A percentile compares a stretch with the other conserved stretches of the same genome.
Evolutionary conservation across 2,329 filamentous ascomycete species (phyloP).

Genomic region (Exserohilum turcica): DNA sequence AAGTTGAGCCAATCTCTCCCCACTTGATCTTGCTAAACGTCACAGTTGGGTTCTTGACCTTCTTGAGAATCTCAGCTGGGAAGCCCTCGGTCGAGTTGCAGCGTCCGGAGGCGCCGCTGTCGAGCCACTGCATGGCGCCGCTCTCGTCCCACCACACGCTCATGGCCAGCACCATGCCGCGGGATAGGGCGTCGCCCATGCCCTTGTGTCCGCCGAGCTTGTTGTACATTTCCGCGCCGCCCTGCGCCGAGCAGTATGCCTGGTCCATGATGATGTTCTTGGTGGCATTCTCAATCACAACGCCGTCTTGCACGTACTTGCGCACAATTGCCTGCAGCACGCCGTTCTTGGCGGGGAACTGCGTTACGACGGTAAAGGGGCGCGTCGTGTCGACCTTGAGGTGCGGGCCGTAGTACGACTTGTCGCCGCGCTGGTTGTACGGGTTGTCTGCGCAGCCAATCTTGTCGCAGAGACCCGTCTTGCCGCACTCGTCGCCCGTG

Average conservation of each 20-base stretch:
- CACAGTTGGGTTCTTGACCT: constrained; percentile 57
- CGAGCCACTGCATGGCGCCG: constrained; percentile 64
- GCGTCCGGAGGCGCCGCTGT: constrained; percentile 58
- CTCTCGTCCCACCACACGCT: constrained; percentile 62
- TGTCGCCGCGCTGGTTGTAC: constrained; percentile 30
- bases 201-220: constrained; percentile 51
- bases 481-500: constrained; percentile 49
- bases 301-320: constrained; percentile 68
- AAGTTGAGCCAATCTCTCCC: constrained; percentile 65
- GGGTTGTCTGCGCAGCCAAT: constrained; percentile 45
- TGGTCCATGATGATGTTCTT: constrained; percentile 41
- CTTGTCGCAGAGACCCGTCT: constrained; percentile 45
- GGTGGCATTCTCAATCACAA: constrained; percentile 62
- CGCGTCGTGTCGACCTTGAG: constrained; percentile 62
- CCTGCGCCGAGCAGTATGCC: constrained; percentile 34
- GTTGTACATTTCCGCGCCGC: constrained; percentile 37
- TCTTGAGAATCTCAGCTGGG: constrained; percentile 54
- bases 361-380: constrained; percentile 69
- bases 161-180: constrained; percentile 61
- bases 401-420: constrained; percentile 35
- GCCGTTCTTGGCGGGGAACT: constrained; percentile 66
- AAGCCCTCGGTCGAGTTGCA: constrained; percentile 61
- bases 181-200: constrained; percentile 55
- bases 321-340: constrained; percentile 65
- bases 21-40: constrained; percentile 63